Evolutionary conservation across 345 rosid species (phyloP).

Genomic region (Gossypium rotundifolium): DNA sequence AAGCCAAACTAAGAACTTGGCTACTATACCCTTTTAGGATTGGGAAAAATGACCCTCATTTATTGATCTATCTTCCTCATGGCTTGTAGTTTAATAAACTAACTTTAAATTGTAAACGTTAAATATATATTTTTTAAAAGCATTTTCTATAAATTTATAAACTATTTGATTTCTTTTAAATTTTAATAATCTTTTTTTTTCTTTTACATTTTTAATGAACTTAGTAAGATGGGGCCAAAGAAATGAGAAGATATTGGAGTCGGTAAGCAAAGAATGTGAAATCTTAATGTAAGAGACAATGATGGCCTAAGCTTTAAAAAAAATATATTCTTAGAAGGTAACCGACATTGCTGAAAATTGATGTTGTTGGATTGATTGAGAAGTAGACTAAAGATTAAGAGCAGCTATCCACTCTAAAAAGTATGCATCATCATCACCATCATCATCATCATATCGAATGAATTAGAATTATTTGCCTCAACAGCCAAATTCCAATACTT

Average conservation of each 20-base stretch:
- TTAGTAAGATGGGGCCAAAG: neutral
- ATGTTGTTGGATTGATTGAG: constrained; percentile 2
- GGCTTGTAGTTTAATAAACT: no score
- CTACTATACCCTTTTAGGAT: no score
- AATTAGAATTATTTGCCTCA: constrained; percentile 10
- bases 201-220: neutral
- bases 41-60: no score
- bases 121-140: no score
- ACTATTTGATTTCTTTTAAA: no score
- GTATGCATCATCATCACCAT: neutral
- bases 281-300: neutral
- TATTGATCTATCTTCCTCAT: no score
- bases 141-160: no score
- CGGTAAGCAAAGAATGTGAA: neutral
- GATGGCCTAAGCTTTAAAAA: neutral
- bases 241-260: neutral
- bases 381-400: constrained; percentile 4
- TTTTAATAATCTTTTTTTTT: no score
- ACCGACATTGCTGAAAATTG: constrained; percentile 9
- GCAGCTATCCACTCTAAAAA: neutral
- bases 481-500: constrained; percentile 19
- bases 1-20: no score
- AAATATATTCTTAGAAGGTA: neutral
- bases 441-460: neutral
- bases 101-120: no score